A percentile compares a stretch with the other conserved stretches of the same genome.
Evolutionary conservation across 768 basidiomycete genomes (phyloP).

Genomic region (Chalciporus pseudorubinellus): DNA sequence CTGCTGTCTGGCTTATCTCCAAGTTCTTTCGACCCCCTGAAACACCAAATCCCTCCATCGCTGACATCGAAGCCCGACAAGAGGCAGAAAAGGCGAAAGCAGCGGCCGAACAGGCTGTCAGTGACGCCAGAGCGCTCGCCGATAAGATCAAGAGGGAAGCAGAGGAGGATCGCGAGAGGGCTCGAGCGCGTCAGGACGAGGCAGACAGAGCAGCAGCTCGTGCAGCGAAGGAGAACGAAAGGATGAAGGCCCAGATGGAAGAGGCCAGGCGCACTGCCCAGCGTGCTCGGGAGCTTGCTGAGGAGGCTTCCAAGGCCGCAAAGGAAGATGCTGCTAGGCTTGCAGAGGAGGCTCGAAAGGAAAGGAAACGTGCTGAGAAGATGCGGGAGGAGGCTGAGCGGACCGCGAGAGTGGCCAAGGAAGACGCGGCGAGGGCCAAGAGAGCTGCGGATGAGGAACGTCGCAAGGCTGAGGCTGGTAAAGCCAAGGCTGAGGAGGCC

Average conservation of each 20-base stretch:
- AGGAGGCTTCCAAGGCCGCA: conserved; percentile 5
- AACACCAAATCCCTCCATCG: conserved; percentile 11
- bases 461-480: conserved; percentile 14
- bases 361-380: conserved; percentile 10
- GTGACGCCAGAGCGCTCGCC: background rate
- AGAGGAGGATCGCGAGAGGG: conserved; percentile 11
- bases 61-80: conserved; percentile 11
- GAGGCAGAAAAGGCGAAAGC: conserved; percentile 8
- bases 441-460: conserved; percentile 20
- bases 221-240: conserved; percentile 4
- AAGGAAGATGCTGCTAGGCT: conserved; percentile 20
- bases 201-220: conserved; percentile 3
- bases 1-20: background rate
- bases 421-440: conserved; percentile 5
- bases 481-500: conserved; percentile 14
- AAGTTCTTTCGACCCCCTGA: background rate
- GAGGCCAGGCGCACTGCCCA: background rate
- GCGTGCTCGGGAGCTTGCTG: conserved; percentile 10
- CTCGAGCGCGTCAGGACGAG: conserved; percentile 4
- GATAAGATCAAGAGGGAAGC: conserved; percentile 3
- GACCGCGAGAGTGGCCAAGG: conserved; percentile 9
- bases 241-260: conserved; percentile 14
- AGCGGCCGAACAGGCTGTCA: conserved; percentile 6
- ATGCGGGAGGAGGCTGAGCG: conserved; percentile 17
- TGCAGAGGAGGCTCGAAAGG: conserved; percentile 11